Base-by-base conservation (phyloP, 164 flowering plant genomes). In the Stephania japonica region DNA sequence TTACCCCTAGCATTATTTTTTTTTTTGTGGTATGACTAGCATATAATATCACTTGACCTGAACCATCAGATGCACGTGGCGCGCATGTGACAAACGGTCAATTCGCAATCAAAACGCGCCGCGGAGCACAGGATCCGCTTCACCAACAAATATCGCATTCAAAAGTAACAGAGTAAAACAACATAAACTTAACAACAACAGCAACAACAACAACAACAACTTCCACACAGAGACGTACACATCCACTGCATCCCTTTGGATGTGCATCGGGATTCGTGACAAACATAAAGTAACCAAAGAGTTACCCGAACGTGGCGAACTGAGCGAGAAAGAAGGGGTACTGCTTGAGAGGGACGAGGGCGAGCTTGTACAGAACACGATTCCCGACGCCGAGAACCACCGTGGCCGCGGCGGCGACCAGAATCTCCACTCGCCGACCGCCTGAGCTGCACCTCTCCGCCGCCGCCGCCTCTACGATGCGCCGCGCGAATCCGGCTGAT, bases 281-380 rank as follows among this genome's bases (percentile, higher is more conserved):
- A 32, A 72, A 3, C 23, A 50, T 38, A 21, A 72, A 21, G 12
- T 3, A 59, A 24, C 43, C 18, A 5, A 42, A 32, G 25, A 44
- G 16, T 44, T 86, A 95, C 99, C 99, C 99, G 84, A 95, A 85
- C 53, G 99, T 95, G n/a, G 98, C 96, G 73, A 95, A 82, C 83
- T 95, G 99, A 68, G 99, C 99, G n/a, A 95, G 90, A 73, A 95
- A 95, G 86, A 95, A 95, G 0, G 99, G 99, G 78, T 91, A 95
- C 12, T 86, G 89, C 81, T 87, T 93, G 71, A 95, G 90, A 41
- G 99, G 99, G 32, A 93, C 90, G 56, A 95, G 85, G 47, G 99
- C 98, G 21, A 95, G 86, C 80, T 95, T 95, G 70, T 95, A 89
- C 49, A 95, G 78, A 67, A 95, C 97, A 13, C 99, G 87, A 80